Percentiles rank a stretch among this genome's conserved stretches.
phyloP scores from a whole-genome alignment of 140 eudicot species.

The Cichorium intybus region DNA sequence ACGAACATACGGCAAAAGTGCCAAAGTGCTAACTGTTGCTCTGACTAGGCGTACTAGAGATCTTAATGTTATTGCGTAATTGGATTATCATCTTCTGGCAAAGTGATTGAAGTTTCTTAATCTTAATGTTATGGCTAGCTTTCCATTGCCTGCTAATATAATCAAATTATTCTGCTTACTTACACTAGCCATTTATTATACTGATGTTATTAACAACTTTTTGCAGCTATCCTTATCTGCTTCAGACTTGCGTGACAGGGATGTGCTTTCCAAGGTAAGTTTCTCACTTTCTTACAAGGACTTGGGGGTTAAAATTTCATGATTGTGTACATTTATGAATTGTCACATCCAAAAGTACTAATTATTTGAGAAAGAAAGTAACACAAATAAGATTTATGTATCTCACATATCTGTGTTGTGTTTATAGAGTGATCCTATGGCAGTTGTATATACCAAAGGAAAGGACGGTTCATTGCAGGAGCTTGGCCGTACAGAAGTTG shows the following conservation, averaged over 20 bases:
- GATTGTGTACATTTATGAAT: no score
- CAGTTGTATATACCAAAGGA: conserved; percentile 58
- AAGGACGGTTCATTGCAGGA: conserved; percentile 68
- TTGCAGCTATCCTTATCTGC: conserved; percentile 89
- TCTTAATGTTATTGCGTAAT: conserved; percentile 2
- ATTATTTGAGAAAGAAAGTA: no score
- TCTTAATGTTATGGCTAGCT: no score
- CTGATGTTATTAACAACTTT: conserved; percentile 16
- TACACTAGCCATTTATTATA: conserved; percentile 11
- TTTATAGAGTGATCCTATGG: conserved; percentile 86
- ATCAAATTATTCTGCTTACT: conserved; percentile 4
- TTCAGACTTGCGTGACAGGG: conserved; percentile 77
- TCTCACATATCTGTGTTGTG: conserved; percentile 20
- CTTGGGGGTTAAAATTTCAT: no score
- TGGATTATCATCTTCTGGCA: background rate
- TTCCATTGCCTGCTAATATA: conserved; percentile 17
- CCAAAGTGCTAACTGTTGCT: background rate
- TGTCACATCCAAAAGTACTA: no score
- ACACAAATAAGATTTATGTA: no score
- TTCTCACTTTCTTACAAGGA: background rate
- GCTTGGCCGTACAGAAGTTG: conserved; percentile 87
- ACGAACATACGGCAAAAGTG: background rate
- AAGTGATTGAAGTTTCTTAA: background rate
- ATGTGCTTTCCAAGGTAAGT: conserved; percentile 88
- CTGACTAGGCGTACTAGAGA: background rate